Percentiles rank a stretch among this genome's conserved stretches.
Evolutionary conservation across 805 yeast genomes (phyloP).

Genomic region (Isabelozyma rhagii): DNA sequence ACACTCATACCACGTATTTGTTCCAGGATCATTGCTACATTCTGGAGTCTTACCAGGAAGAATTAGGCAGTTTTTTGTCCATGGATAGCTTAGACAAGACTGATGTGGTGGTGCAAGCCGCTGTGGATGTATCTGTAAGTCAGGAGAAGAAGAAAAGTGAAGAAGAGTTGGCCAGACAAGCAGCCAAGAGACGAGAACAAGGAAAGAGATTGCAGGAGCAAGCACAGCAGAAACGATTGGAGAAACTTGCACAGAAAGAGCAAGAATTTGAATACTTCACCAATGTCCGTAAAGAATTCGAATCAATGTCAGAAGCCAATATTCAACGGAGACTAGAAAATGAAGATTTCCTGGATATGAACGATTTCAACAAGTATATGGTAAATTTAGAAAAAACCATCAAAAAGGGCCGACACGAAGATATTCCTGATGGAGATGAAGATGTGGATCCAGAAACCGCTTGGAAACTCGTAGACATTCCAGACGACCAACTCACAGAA

Average conservation of each 20-base stretch:
- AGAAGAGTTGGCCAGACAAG: slow-evolving; percentile 74
- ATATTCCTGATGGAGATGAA: slow-evolving; percentile 40
- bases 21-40: slow-evolving; percentile 78
- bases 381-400: slow-evolving; percentile 63
- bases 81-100: slow-evolving; percentile 60
- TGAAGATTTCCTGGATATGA: slow-evolving; percentile 77
- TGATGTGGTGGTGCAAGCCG: slow-evolving; percentile 82
- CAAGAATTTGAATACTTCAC: slow-evolving; percentile 74
- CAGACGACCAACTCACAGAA: slow-evolving; percentile 78
- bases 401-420: slow-evolving; percentile 62
- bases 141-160: slow-evolving; percentile 71
- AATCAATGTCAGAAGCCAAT: slow-evolving; percentile 49
- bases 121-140: slow-evolving; percentile 59
- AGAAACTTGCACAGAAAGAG: slow-evolving; percentile 76
- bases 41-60: slow-evolving; percentile 63
- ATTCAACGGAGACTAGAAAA: slow-evolving; percentile 53
- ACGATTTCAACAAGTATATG: slow-evolving; percentile 67
- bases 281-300: slow-evolving; percentile 51
- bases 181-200: slow-evolving; percentile 77
- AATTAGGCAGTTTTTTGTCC: slow-evolving; percentile 54
- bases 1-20: slow-evolving; percentile 61
- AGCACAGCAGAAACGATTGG: slow-evolving; percentile 79
- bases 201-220: slow-evolving; percentile 90
- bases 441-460: slow-evolving; percentile 50
- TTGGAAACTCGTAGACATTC: slow-evolving; percentile 71